Conservation (phyloP, 306 rosid species). For the Rosa chinensis region DNA sequence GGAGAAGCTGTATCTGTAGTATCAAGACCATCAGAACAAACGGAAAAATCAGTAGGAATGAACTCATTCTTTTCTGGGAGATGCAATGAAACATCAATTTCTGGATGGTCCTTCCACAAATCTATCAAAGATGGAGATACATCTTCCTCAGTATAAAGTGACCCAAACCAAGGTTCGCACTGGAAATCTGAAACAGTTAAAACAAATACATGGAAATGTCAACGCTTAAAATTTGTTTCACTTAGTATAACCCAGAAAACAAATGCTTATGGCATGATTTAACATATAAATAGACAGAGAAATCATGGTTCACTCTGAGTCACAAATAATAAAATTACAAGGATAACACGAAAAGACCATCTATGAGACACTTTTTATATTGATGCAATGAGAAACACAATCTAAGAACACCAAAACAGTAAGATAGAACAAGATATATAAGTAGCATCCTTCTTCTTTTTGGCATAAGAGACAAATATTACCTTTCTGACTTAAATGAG, state of each 20-base stretch:
- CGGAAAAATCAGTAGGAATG: conserved; percentile 86
- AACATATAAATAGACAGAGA: conserved; percentile 4
- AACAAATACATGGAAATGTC: conserved; percentile 10
- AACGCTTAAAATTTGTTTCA: conserved; percentile 3
- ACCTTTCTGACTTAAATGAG: conserved; percentile 58
- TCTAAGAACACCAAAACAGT: background rate
- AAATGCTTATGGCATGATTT: background rate
- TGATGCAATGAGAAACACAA: background rate
- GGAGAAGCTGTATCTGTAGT: conserved; percentile 50
- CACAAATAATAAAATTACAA: background rate
- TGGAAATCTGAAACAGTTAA: conserved; percentile 52
- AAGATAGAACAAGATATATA: background rate
- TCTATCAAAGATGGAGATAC: conserved; percentile 64
- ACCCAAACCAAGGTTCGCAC: conserved; percentile 91
- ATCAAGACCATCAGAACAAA: conserved; percentile 49
- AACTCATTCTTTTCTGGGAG: conserved; percentile 89
- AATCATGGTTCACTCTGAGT: background rate
- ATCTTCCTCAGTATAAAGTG: conserved; percentile 70
- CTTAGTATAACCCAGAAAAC: conserved; percentile 5
- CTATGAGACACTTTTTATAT: background rate
- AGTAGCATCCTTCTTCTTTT: background rate
- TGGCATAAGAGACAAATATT: background rate
- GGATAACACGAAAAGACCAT: background rate
- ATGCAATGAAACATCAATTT: conserved; percentile 69
- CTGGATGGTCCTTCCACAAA: conserved; percentile 77